These are phyloP conservation scores for Spatholobus suberectus DNA, from an alignment of 306 rosid species.

Conservation along the genomic window DNA sequence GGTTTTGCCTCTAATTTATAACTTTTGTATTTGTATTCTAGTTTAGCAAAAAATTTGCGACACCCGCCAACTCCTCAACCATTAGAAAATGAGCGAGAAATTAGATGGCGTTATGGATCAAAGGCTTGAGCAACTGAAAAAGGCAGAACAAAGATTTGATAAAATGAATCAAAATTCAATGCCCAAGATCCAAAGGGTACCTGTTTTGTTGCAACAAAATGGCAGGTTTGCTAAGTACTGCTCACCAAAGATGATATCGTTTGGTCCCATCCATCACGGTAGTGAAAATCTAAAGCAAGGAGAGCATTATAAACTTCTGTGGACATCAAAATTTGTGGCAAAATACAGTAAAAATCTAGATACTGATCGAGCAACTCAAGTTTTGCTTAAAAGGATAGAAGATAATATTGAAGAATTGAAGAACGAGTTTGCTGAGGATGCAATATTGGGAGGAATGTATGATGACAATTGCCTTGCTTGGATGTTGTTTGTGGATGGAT, in stretches of 20 bases:
- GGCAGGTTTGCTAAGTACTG: not conserved
- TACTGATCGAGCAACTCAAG: not conserved
- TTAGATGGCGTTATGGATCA: no score
- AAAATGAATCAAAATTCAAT: not conserved
- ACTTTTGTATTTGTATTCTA: no score
- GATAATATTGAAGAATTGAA: not conserved
- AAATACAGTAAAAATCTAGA: not conserved
- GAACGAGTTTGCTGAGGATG: not conserved
- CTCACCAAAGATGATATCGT: not conserved
- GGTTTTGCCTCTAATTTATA: no score
- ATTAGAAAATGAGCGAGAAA: no score
- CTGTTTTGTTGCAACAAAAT: not conserved
- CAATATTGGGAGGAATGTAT: not conserved
- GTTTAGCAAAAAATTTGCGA: no score
- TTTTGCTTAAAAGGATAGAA: not conserved
- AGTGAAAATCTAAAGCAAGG: not conserved
- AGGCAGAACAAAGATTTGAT: not conserved
- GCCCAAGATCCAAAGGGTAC: not conserved
- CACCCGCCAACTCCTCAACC: no score
- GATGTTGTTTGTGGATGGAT: slow-evolving; percentile 37
- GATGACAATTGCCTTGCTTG: not conserved
- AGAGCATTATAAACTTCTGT: not conserved
- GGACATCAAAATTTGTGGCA: not conserved
- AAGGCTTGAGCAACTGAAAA: not conserved
- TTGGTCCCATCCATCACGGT: not conserved